A percentile compares a stretch with the other conserved stretches of the same genome.
Conservation (phyloP, 179 eudicot genomes). For the Pouteria campechiana region DNA sequence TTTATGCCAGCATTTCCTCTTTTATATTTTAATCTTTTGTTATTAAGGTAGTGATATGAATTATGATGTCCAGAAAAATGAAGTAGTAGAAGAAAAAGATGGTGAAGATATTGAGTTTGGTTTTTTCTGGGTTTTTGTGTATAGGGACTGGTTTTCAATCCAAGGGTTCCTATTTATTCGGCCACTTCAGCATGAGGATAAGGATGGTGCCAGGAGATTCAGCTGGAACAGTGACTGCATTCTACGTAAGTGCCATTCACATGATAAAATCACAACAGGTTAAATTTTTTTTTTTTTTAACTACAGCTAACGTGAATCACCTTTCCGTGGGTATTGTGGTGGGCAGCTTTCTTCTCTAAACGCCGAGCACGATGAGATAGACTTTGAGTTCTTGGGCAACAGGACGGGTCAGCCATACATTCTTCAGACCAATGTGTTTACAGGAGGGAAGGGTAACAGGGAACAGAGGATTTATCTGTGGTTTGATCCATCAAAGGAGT, state of each 20-base stretch:
- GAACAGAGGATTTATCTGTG: slow-evolving; percentile 72
- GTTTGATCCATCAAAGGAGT: slow-evolving; percentile 71
- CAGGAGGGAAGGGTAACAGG: slow-evolving; percentile 66
- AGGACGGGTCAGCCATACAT: slow-evolving; percentile 71
- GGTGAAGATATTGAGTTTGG: too few relatives aligned
- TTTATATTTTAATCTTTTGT: background rate
- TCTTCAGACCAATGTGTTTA: slow-evolving; percentile 72
- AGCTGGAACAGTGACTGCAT: slow-evolving; percentile 81
- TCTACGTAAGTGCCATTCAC: slow-evolving; percentile 37
- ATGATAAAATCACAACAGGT: background rate
- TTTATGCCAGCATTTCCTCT: background rate
- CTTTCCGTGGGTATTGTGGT: background rate
- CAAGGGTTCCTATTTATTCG: slow-evolving; percentile 67
- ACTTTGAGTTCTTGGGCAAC: slow-evolving; percentile 83
- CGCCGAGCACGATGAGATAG: slow-evolving; percentile 77
- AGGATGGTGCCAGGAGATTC: slow-evolving; percentile 70
- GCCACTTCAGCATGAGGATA: slow-evolving; percentile 74
- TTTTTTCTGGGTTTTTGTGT: background rate
- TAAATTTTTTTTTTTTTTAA: background rate
- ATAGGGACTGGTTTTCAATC: slow-evolving; percentile 79
- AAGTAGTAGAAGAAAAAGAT: too few relatives aligned
- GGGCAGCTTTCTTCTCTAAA: slow-evolving; percentile 61
- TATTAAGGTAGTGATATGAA: too few relatives aligned
- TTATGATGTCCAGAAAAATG: background rate
- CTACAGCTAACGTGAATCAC: background rate